phyloP scores from a whole-genome alignment of 208 protist species.

The Phytomonas francai region DNA sequence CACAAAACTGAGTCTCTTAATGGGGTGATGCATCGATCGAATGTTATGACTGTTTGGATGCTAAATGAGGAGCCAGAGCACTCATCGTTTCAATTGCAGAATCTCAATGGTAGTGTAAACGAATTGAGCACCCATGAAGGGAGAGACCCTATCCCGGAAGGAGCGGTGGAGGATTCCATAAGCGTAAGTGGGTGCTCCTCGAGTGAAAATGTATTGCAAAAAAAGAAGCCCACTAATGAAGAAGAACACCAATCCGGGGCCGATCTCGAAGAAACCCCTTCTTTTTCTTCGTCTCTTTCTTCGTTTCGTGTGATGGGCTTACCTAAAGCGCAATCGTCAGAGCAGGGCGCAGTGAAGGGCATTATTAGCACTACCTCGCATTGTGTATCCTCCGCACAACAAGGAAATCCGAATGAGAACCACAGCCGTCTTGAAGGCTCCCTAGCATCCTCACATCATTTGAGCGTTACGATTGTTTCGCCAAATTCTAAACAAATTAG shows the following conservation, averaged over 20 bases:
- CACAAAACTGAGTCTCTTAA: background rate
- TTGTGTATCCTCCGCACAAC: background rate
- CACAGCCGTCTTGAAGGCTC: background rate
- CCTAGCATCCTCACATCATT: background rate
- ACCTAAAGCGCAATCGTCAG: background rate
- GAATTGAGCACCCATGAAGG: background rate
- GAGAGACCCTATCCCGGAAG: background rate
- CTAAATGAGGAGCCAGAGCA: background rate
- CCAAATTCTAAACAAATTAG: background rate
- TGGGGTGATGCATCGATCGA: background rate
- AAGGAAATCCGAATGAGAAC: background rate
- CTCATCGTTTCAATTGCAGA: background rate
- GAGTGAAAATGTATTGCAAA: background rate
- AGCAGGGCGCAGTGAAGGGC: background rate
- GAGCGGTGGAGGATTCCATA: background rate
- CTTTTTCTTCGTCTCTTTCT: background rate
- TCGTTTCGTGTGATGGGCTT: background rate
- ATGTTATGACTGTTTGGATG: background rate
- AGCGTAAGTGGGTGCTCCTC: background rate
- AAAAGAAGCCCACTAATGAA: background rate
- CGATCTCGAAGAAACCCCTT: background rate
- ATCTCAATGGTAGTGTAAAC: background rate
- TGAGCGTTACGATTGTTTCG: background rate
- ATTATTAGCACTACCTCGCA: background rate
- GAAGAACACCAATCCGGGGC: background rate